phyloP scores from a whole-genome alignment of 306 rosid species.

The Parietaria judaica region DNA sequence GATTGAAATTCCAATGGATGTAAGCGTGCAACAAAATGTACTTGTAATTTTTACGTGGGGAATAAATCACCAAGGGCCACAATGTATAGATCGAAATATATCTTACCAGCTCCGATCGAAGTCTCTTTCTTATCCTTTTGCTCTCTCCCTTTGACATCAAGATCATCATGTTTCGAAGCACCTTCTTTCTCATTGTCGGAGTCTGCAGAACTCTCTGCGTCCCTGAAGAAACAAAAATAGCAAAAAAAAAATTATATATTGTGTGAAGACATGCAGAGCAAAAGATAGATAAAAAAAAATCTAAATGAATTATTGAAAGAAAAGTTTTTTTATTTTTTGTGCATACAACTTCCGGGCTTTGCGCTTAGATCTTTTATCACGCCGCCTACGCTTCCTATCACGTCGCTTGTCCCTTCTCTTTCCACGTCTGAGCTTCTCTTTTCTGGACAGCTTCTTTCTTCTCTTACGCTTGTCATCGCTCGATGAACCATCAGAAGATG shows the following conservation, averaged over 20 bases:
- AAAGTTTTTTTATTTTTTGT: background rate
- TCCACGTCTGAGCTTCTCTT: slow-evolving; percentile 56
- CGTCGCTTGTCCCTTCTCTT: slow-evolving; percentile 61
- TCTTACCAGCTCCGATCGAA: slow-evolving; percentile 44
- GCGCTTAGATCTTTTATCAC: slow-evolving; percentile 58
- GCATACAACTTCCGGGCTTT: slow-evolving; percentile 58
- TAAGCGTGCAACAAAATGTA: background rate
- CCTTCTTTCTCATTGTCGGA: slow-evolving; percentile 53
- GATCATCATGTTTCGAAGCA: slow-evolving; percentile 36
- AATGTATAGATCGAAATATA: too few species aligned
- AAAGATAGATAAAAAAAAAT: background rate
- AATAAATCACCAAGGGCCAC: background rate
- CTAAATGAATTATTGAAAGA: background rate
- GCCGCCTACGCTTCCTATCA: slow-evolving; percentile 51
- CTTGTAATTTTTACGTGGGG: background rate
- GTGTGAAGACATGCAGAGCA: background rate
- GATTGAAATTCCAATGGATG: background rate
- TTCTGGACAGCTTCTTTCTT: slow-evolving; percentile 67
- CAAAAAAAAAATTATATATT: background rate
- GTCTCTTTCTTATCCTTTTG: slow-evolving; percentile 34
- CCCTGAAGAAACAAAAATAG: slow-evolving; percentile 34
- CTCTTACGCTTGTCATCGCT: slow-evolving; percentile 71
- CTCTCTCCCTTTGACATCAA: slow-evolving; percentile 33
- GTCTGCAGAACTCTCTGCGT: slow-evolving; percentile 40
- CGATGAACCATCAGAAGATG: slow-evolving; percentile 67